These are phyloP conservation scores for Phytophthora sp. DNA, from an alignment of 352 stramenopile genomes.

Conservation along the genomic window DNA sequence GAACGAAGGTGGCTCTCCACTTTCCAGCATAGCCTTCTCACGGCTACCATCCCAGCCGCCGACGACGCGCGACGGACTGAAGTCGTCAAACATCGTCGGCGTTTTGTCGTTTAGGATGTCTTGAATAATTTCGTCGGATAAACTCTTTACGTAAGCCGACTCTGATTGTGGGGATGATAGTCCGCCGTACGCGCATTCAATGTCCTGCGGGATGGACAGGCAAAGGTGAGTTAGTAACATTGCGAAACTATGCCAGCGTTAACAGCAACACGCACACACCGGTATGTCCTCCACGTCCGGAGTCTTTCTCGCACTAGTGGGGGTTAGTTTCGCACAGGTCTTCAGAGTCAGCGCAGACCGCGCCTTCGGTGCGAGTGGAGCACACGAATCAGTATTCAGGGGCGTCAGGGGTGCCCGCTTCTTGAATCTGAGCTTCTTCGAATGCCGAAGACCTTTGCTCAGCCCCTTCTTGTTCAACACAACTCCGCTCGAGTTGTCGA, in stretches of 20 bases:
- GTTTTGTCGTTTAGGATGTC: slow-evolving; percentile 59
- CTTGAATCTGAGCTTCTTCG: slow-evolving; percentile 35
- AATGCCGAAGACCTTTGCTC: slow-evolving; percentile 20
- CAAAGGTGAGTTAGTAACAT: slow-evolving; percentile 4
- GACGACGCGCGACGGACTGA: slow-evolving; percentile 27
- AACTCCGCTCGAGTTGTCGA: slow-evolving; percentile 6
- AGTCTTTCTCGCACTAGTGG: slow-evolving; percentile 18
- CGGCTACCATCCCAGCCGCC: slow-evolving; percentile 41
- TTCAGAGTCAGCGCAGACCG: slow-evolving; percentile 19
- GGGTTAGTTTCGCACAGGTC: slow-evolving; percentile 6
- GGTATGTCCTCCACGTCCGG: slow-evolving; percentile 42
- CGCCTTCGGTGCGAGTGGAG: background rate
- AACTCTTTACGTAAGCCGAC: slow-evolving; percentile 43
- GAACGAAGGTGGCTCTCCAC: slow-evolving; percentile 42
- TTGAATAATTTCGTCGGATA: slow-evolving; percentile 59
- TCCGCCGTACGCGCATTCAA: slow-evolving; percentile 77
- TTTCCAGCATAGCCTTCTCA: slow-evolving; percentile 53
- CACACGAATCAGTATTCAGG: slow-evolving; percentile 16
- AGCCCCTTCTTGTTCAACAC: slow-evolving; percentile 37
- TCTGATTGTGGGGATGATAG: slow-evolving; percentile 45
- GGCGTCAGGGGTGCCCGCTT: slow-evolving; percentile 32
- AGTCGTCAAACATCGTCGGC: slow-evolving; percentile 57
- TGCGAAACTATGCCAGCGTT: background rate
- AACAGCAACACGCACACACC: slow-evolving; percentile 25
- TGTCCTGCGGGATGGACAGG: slow-evolving; percentile 47